Base-by-base conservation (phyloP, 148 eudicot species). In the Amaranthus palmeri region DNA sequence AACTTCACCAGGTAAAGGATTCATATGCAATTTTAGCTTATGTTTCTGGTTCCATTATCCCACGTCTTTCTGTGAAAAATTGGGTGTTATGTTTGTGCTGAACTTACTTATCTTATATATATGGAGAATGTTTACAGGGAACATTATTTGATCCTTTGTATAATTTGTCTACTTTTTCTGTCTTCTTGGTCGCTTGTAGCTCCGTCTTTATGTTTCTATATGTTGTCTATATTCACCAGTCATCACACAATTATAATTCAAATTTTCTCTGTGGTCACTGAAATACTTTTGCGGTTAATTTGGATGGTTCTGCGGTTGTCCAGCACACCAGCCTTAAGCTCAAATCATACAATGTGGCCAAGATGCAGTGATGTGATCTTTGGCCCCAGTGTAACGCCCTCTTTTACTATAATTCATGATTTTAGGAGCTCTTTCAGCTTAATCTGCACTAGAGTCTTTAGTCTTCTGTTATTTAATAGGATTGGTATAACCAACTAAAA, bases 1-100 rank as follows among this genome's bases (percentile, higher is more conserved):
- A 81, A 80, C 96, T 96, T 79, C 84, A 88, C 58, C 92, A 95
- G 99, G 99, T 95, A 71, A 41, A 15, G 7, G 61, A 15, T 45
- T 69, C 15, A 58, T 64, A 18, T 61, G 54, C 8, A 10, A 36
- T 1, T 59, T 62, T 54, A 48, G 40, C 8, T 55, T 3, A 10
- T 76, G n/a, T 42, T 41, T 40, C 60, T 12, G 50, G 51, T 7
- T 41, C 55, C 15, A 10, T 4, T 36, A 55, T 60, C 25, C 14
- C 41, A 15, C 59, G 67, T 58, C 68, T 67, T 5, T 36, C 25
- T 6, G 17, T 57, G 41, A 5, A 17, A 25, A 7, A 17, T 57
- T 57, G 10, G 17, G 25, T 57, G 8, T 36, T 57, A 17, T 4
- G 61, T 17, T 11, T 17, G 61, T 57, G 41, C 25, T 25, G 42